Base-by-base conservation (phyloP, 108 stramenopile genomes). In the Asterionellopsis glacialis region DNA sequence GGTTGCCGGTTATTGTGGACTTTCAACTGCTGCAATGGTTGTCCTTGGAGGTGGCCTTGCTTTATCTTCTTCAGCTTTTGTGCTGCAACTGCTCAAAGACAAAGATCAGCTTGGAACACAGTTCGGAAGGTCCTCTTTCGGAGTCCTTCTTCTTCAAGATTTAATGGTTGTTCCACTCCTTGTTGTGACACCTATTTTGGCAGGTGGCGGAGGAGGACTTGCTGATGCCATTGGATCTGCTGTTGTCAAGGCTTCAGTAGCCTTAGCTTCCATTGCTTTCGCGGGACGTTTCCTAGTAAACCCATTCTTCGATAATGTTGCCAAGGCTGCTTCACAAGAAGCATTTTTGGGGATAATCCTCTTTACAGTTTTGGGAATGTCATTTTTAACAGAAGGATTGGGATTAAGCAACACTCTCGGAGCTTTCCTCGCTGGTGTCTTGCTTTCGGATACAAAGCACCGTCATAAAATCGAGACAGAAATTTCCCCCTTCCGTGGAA, bases 371-470 rank as follows among this genome's bases (percentile, higher is more conserved):
- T 56, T 96, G 51, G 80, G 85, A 13, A 91, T 95, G 88, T 94
- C 93, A 25, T 91, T 87, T 52, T 51, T 95, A 27, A 96, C 94
- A 11, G 92, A 95, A 64, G 96, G 93, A 11, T 68, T 96, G 15
- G 96, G 96, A 39, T 73, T 96, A n/a, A 87, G 84, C 60, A 88
- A 94, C 48, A 96, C 96, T 16, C 82, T 96, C 7, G 96, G 96
- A 6, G 89, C 96, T 23, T 96, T 96, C 73, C 75, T 95, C 3
- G 90, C 93, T 9, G 96, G 96, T 43, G 85, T 95, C 55, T 70
- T 94, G 45, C 82, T 96, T 16, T 72, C 86, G 19, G 91, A 95
- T 60, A 92, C 92, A 0, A 73, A 68, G 38, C 85, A 92, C 74
- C 76, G 83, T 16, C 75, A 93, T 38, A 69, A 93, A 47, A 86